phyloP scores from a whole-genome alignment of 139 green algal species.

The Coccomyxa sp. region DNA sequence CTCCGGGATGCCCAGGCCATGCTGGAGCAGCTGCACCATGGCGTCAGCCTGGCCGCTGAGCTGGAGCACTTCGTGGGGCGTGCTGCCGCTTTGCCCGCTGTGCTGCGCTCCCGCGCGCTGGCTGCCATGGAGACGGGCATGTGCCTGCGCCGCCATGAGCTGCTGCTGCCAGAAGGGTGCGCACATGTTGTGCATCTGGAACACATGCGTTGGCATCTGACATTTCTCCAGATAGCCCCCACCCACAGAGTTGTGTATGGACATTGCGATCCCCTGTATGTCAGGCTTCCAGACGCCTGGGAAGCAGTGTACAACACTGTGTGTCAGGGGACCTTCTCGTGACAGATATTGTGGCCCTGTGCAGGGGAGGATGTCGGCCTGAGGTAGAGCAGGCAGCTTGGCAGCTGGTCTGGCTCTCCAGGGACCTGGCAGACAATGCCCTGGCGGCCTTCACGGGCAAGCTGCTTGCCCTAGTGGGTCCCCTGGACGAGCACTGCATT shows the following conservation, averaged over 20 bases:
- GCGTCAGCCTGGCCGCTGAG: neutral
- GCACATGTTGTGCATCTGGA: neutral
- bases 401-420: conserved; percentile 37
- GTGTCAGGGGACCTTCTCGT: neutral
- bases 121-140: neutral
- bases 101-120: neutral
- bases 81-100: neutral
- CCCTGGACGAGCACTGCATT: conserved; percentile 18
- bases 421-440: conserved; percentile 22
- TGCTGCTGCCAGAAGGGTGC: neutral
- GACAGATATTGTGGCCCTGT: neutral
- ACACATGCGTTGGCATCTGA: neutral
- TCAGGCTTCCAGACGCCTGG: no score
- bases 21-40: neutral
- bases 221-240: neutral
- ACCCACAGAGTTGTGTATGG: no score
- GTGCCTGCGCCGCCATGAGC: neutral
- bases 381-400: conserved; percentile 36
- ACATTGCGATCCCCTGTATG: no score
- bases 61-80: neutral
- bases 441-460: conserved; percentile 31
- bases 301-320: neutral
- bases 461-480: conserved; percentile 47
- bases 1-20: neutral
- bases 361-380: conserved; percentile 4